Percentiles rank a stretch among this genome's conserved stretches.
These are phyloP conservation scores for Leucocoprinus birnbaumii DNA, from an alignment of 768 basidiomycete species.

Conservation along the genomic window DNA sequence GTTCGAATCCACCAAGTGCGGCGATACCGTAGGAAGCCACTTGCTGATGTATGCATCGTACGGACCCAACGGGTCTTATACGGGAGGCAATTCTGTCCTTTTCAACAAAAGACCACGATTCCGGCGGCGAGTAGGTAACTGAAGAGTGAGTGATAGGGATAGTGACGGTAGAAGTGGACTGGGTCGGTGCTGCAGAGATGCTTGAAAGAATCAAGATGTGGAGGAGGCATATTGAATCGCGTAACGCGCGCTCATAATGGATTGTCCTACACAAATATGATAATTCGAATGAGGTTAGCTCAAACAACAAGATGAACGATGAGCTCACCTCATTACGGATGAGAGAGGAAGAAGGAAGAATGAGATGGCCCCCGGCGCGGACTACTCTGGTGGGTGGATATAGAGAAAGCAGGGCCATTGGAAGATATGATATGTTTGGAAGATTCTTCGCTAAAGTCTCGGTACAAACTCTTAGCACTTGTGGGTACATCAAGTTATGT, in stretches of 20 bases:
- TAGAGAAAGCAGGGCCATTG: background rate
- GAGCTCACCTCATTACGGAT: background rate
- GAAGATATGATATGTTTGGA: background rate
- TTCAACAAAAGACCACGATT: slow-evolving; percentile 35
- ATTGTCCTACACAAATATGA: background rate
- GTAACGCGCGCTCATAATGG: too few relatives aligned
- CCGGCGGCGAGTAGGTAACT: slow-evolving; percentile 33
- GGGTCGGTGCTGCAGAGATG: background rate
- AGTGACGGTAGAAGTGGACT: slow-evolving; percentile 29
- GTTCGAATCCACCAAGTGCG: too few relatives aligned
- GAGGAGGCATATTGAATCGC: background rate
- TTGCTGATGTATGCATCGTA: too few relatives aligned
- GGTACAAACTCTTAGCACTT: background rate
- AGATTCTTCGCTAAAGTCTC: slow-evolving; percentile 6
- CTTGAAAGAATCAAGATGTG: background rate
- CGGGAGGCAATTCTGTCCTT: too few relatives aligned
- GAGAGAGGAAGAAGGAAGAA: background rate
- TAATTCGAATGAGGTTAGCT: too few relatives aligned
- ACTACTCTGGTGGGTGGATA: too few relatives aligned
- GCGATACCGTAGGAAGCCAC: too few relatives aligned
- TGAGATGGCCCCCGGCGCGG: background rate
- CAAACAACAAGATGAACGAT: background rate
- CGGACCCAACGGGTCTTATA: too few relatives aligned
- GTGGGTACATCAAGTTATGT: background rate
- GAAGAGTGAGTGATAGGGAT: slow-evolving; percentile 36